phyloP scores from a whole-genome alignment of 345 rosid species.

The Salix arbutifolia region DNA sequence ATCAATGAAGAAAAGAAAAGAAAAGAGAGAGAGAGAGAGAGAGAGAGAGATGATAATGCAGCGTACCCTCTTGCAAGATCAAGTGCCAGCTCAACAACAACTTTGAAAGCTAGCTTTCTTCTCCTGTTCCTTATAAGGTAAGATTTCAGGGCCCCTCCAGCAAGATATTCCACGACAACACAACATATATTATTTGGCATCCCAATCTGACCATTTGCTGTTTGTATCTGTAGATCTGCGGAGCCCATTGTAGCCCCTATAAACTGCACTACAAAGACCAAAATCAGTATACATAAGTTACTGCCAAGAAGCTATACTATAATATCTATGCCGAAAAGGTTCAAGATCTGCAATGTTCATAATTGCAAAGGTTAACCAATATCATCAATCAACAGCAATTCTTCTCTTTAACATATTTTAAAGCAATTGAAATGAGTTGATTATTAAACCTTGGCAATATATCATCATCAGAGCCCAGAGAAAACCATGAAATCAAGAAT shows the following conservation, averaged over 20 bases:
- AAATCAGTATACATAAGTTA: slow-evolving; percentile 10
- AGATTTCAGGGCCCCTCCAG: slow-evolving; percentile 85
- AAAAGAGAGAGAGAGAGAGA: slow-evolving; percentile 2
- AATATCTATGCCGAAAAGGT: not conserved
- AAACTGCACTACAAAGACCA: slow-evolving; percentile 47
- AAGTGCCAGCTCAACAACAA: slow-evolving; percentile 87
- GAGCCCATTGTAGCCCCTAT: slow-evolving; percentile 97
- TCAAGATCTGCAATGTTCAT: not conserved
- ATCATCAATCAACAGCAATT: not conserved
- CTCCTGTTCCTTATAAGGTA: slow-evolving; percentile 86
- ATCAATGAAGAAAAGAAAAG: not conserved
- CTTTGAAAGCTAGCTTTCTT: slow-evolving; percentile 85
- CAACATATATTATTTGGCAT: slow-evolving; percentile 90
- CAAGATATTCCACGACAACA: slow-evolving; percentile 96
- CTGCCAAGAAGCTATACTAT: not conserved
- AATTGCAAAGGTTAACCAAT: not conserved
- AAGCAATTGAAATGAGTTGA: not conserved
- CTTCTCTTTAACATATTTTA: not conserved
- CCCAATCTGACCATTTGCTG: slow-evolving; percentile 70
- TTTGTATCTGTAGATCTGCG: slow-evolving; percentile 68
- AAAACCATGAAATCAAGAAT: not conserved
- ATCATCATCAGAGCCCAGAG: not conserved
- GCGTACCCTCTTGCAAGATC: slow-evolving; percentile 95
- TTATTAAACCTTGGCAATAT: too few species aligned
- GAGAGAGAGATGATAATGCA: not conserved